phyloP scores from a whole-genome alignment of 441 rosid genomes.

The Macaranga tanarius region DNA sequence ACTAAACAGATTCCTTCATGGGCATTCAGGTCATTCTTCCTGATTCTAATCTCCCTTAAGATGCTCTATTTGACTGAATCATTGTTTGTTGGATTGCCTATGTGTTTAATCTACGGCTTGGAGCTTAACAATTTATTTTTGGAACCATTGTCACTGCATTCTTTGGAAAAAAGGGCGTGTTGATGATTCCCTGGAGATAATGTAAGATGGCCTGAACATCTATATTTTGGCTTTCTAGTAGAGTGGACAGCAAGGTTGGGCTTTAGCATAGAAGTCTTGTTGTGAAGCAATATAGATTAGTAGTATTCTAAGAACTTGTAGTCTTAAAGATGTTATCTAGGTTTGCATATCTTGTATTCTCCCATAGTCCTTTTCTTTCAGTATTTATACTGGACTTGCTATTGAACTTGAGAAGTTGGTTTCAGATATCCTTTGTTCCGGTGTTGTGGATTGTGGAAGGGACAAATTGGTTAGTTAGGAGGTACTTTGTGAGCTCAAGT shows the following conservation, averaged over 20 bases:
- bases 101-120: too few species aligned
- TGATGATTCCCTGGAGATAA: not conserved
- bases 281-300: not conserved
- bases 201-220: not conserved
- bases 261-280: not conserved
- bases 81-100: not conserved
- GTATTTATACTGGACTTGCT: not conserved
- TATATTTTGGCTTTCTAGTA: not conserved
- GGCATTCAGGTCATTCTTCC: slow-evolving; percentile 49
- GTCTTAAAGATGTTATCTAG: not conserved
- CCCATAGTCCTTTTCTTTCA: not conserved
- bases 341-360: not conserved
- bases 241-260: not conserved
- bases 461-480: not conserved
- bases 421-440: not conserved
- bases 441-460: not conserved
- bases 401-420: not conserved
- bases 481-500: too few species aligned
- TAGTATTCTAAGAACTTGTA: not conserved
- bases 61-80: slow-evolving; percentile 4
- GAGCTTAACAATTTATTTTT: not conserved
- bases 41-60: slow-evolving; percentile 19
- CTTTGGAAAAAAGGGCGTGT: not conserved
- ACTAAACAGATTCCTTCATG: slow-evolving; percentile 35
- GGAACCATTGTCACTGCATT: not conserved